Percentiles rank a stretch among this genome's conserved stretches.
These are phyloP conservation scores for Triglochin maritima DNA, from an alignment of 106 monocot species.

Conservation along the genomic window DNA sequence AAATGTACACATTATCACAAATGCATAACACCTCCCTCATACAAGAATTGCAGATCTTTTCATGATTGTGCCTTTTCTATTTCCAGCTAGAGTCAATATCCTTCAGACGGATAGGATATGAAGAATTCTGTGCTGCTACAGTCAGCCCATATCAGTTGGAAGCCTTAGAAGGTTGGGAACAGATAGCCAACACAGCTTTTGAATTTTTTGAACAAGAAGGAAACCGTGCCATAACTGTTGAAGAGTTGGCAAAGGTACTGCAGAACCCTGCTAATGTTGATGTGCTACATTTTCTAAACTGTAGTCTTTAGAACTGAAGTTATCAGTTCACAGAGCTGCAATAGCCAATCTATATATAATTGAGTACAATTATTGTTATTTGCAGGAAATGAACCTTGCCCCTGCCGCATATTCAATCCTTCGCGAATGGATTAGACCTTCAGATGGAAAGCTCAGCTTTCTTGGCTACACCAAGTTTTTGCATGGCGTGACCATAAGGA, in stretches of 20 bases:
- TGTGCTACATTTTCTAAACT: neutral
- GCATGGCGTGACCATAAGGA: conserved; percentile 77
- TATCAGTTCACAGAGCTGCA: neutral
- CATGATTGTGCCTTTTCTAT: neutral
- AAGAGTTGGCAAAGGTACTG: conserved; percentile 78
- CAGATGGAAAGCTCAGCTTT: conserved; percentile 80
- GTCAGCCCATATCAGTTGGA: conserved; percentile 94
- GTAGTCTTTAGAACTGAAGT: no score
- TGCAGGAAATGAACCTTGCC: conserved; percentile 85
- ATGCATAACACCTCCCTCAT: neutral
- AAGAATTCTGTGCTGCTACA: conserved; percentile 88
- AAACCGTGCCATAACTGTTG: conserved; percentile 68
- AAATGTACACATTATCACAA: neutral
- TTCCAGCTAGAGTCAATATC: conserved; percentile 62
- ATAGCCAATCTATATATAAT: neutral
- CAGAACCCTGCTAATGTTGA: neutral
- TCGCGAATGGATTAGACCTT: conserved; percentile 77
- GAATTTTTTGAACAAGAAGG: conserved; percentile 79
- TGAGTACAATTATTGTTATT: neutral
- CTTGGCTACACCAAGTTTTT: conserved; percentile 95
- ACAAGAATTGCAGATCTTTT: neutral
- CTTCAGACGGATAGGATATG: conserved; percentile 55
- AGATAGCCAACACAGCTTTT: conserved; percentile 75
- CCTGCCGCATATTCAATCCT: conserved; percentile 43
- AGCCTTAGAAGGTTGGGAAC: conserved; percentile 84